phyloP scores from a whole-genome alignment of 192 early-diverging fungal genomes.

The Linnemannia zychae region DNA sequence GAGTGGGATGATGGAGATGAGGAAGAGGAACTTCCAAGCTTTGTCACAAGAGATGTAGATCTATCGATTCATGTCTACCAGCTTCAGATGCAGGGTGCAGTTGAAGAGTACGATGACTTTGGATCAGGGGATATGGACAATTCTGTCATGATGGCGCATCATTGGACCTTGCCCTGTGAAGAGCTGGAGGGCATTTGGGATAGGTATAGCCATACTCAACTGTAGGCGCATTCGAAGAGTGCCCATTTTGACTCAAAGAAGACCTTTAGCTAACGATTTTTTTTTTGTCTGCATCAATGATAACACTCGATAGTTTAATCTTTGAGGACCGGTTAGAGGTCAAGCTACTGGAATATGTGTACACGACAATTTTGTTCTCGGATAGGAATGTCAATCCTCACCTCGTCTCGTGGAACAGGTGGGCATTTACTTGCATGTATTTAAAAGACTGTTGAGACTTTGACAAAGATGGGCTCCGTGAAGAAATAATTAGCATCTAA shows the following conservation, averaged over 20 bases:
- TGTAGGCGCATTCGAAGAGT: no score
- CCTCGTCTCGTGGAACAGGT: conserved; percentile 72
- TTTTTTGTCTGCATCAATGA: neutral
- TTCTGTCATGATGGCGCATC: conserved; percentile 61
- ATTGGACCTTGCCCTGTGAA: conserved; percentile 63
- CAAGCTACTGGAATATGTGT: conserved; percentile 71
- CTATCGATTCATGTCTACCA: conserved; percentile 61
- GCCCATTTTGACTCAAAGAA: no score
- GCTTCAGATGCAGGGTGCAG: conserved; percentile 57
- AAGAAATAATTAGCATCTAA: neutral
- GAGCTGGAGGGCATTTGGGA: conserved; percentile 67
- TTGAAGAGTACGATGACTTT: conserved; percentile 59
- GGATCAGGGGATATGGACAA: conserved; percentile 42
- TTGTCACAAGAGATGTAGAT: conserved; percentile 11
- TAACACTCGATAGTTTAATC: conserved; percentile 65
- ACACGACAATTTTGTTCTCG: conserved; percentile 73
- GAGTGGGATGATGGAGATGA: neutral
- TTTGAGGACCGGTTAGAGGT: conserved; percentile 69
- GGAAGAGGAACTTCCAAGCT: neutral
- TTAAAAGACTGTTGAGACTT: neutral
- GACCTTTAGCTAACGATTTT: neutral
- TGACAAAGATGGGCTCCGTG: neutral
- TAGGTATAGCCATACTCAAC: conserved; percentile 35
- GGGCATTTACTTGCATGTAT: no score
- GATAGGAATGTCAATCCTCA: conserved; percentile 67